These are phyloP conservation scores for Thalassiosira livingstoniorum DNA, from an alignment of 352 stramenopile genomes.

Conservation along the genomic window DNA sequence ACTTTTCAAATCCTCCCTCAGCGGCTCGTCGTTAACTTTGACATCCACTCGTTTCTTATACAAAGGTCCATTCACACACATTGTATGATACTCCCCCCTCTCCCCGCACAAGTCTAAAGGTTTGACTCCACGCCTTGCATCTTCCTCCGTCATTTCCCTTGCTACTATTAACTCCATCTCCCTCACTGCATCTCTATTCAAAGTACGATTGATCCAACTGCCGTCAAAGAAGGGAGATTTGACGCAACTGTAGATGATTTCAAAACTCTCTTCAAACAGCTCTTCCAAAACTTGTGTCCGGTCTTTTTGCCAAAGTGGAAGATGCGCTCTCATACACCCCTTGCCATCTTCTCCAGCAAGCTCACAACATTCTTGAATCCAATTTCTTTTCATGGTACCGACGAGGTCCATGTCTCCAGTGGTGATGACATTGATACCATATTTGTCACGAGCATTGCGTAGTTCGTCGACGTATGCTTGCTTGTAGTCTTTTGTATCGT, in stretches of 20 bases:
- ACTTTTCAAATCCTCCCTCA: constrained; percentile 13
- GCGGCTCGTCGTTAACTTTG: constrained; percentile 20
- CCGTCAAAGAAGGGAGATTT: constrained; percentile 67
- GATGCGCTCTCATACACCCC: constrained; percentile 47
- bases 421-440: constrained; percentile 62
- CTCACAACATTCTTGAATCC: constrained; percentile 68
- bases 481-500: constrained; percentile 58
- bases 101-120: constrained; percentile 75
- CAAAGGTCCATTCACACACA: constrained; percentile 69
- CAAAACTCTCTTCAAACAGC: constrained; percentile 58
- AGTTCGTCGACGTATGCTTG: constrained; percentile 68
- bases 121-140: constrained; percentile 29
- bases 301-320: constrained; percentile 69
- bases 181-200: constrained; percentile 50
- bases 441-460: constrained; percentile 47
- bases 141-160: constrained; percentile 32
- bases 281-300: constrained; percentile 47
- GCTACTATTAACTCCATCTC: constrained; percentile 56
- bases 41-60: constrained; percentile 53
- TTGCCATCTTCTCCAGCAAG: too few relatives aligned
- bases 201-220: constrained; percentile 62
- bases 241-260: constrained; percentile 72
- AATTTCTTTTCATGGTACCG: constrained; percentile 66
- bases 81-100: constrained; percentile 80
- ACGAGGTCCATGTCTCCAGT: constrained; percentile 80